Conservation (phyloP, 768 basidiomycete species). For the Rubroboletus satanas region DNA sequence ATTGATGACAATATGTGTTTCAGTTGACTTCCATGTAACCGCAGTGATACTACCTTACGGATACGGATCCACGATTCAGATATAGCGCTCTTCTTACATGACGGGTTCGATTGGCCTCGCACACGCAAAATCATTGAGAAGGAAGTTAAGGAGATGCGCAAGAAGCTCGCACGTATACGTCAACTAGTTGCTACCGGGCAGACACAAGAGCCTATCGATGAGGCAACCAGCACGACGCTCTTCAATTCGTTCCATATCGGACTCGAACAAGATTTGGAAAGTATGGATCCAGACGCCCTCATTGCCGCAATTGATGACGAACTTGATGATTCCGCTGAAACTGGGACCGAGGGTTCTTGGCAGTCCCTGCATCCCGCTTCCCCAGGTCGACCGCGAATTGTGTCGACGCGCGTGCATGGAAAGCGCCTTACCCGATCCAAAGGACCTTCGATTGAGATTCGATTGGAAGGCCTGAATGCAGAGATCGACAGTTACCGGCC, state of each 20-base stretch:
- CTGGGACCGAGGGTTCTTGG: constrained; percentile 83
- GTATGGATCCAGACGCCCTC: constrained; percentile 69
- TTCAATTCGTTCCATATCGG: constrained; percentile 97
- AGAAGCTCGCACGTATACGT: constrained; percentile 80
- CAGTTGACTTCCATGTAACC: constrained; percentile 27
- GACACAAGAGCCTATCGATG: constrained; percentile 69
- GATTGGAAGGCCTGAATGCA: constrained; percentile 56
- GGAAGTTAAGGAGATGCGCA: constrained; percentile 83
- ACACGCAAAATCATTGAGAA: constrained; percentile 87
- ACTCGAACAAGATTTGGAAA: constrained; percentile 71
- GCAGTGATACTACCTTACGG: constrained; percentile 46
- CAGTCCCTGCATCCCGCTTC: constrained; percentile 67
- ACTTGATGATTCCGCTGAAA: constrained; percentile 71
- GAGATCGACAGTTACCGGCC: constrained; percentile 65
- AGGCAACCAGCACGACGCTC: constrained; percentile 68
- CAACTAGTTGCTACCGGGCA: constrained; percentile 92
- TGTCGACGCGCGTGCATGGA: constrained; percentile 42
- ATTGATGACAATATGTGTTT: background rate
- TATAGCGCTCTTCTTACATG: constrained; percentile 72
- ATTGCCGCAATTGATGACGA: constrained; percentile 93
- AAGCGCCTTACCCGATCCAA: constrained; percentile 70
- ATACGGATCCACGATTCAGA: constrained; percentile 59
- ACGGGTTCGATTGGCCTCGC: constrained; percentile 90
- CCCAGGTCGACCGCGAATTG: constrained; percentile 38
- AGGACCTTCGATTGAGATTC: constrained; percentile 80